These are phyloP conservation scores for Ophiostoma sp. DNA, from an alignment of 2,329 filamentous ascomycete species.

Conservation along the genomic window DNA sequence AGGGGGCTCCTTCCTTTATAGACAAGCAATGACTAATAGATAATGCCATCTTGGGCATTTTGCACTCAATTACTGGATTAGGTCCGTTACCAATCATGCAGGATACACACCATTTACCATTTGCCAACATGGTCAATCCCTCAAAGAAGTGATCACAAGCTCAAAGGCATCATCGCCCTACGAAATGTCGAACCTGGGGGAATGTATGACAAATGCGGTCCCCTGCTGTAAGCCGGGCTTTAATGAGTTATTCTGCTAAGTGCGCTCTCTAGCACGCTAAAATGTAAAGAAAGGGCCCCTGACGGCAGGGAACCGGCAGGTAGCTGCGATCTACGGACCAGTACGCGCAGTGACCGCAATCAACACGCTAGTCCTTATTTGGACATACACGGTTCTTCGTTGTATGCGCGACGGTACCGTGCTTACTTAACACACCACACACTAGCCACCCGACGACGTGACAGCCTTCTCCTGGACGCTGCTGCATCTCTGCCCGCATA, in stretches of 20 bases:
- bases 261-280: neutral
- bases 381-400: neutral
- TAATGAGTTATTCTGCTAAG: neutral
- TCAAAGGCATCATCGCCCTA: constrained; percentile 20
- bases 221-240: neutral
- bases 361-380: neutral
- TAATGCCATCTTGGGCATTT: neutral
- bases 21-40: neutral
- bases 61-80: neutral
- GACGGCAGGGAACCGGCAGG: neutral
- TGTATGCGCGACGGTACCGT: neutral
- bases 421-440: neutral
- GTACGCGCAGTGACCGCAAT: neutral
- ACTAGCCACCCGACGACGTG: neutral
- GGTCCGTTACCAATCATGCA: neutral
- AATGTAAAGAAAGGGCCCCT: neutral
- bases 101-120: neutral
- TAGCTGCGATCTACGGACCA: neutral
- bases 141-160: neutral
- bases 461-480: neutral
- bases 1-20: constrained; percentile 1
- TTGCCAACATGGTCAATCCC: neutral
- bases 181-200: constrained; percentile 21
- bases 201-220: constrained; percentile 7
- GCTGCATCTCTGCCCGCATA: neutral